Percentiles rank a stretch among this genome's conserved stretches.
These are phyloP conservation scores for Botryotinia convoluta DNA, from an alignment of 2,329 filamentous ascomycete genomes.

Conservation along the genomic window DNA sequence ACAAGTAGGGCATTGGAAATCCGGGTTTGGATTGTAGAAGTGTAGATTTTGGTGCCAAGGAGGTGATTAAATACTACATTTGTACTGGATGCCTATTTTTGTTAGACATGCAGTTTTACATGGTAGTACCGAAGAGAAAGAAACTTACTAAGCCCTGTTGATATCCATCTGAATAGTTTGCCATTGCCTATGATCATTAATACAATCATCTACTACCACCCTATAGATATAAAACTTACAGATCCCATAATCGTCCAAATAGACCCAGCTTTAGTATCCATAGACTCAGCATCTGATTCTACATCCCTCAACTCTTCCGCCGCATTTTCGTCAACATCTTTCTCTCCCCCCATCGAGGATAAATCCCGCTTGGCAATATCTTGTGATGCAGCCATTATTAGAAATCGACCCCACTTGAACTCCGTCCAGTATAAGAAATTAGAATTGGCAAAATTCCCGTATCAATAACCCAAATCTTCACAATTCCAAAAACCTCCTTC, in stretches of 20 bases:
- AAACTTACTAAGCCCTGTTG: conserved; percentile 14
- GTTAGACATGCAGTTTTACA: neutral
- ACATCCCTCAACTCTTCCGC: neutral
- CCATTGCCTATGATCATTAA: conserved; percentile 10
- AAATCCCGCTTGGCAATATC: neutral
- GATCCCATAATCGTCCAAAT: conserved; percentile 19
- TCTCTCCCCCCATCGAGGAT: neutral
- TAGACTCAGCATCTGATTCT: conserved; percentile 15
- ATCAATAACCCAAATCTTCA: neutral
- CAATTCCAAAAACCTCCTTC: neutral
- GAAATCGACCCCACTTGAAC: too few species aligned
- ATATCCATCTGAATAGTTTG: conserved; percentile 18
- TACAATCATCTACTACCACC: neutral
- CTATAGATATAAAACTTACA: neutral
- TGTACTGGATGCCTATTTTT: conserved; percentile 33
- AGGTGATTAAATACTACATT: conserved; percentile 39
- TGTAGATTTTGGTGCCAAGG: conserved; percentile 35
- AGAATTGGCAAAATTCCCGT: neutral
- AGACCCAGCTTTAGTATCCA: neutral
- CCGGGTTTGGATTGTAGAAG: conserved; percentile 35
- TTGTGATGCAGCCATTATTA: neutral
- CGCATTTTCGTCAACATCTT: neutral
- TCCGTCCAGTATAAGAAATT: neutral
- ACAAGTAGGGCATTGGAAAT: conserved; percentile 39
- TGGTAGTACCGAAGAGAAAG: neutral